A percentile compares a stretch with the other conserved stretches of the same genome.
These are phyloP conservation scores for Lactarius sanguifluus DNA, from an alignment of 768 basidiomycete species.

Conservation along the genomic window DNA sequence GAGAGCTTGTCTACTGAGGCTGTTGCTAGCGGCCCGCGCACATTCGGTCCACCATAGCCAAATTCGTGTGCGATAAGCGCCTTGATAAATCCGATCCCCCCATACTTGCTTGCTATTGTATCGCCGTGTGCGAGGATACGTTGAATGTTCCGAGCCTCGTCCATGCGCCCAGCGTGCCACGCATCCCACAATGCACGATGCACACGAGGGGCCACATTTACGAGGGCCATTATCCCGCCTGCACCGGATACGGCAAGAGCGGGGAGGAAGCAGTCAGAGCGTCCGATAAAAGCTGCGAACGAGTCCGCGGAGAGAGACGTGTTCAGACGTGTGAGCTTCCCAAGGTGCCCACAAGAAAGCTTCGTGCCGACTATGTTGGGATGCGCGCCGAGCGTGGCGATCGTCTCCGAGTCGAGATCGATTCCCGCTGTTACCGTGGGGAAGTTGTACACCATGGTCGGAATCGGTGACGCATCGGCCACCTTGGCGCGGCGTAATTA, in stretches of 20 bases:
- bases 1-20: conserved; percentile 28
- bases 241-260: conserved; percentile 61
- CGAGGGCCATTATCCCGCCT: conserved; percentile 64
- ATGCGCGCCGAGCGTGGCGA: conserved; percentile 66
- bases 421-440: conserved; percentile 77
- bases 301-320: conserved; percentile 51
- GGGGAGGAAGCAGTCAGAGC: conserved; percentile 66
- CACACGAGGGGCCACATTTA: conserved; percentile 45
- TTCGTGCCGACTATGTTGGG: conserved; percentile 87
- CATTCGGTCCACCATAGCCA: conserved; percentile 53
- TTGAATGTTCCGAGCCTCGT: conserved; percentile 62
- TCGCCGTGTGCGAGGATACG: conserved; percentile 63
- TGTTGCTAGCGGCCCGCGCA: conserved; percentile 34
- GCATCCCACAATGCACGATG: conserved; percentile 23
- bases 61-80: conserved; percentile 60
- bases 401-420: conserved; percentile 79
- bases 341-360: conserved; percentile 82
- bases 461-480: conserved; percentile 64
- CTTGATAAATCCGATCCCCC: conserved; percentile 69
- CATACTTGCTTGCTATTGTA: conserved; percentile 60
- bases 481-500: conserved; percentile 47
- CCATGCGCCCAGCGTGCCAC: conserved; percentile 42
- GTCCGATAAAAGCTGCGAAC: conserved; percentile 75
- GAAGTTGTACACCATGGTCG: conserved; percentile 84
- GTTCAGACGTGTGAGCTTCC: conserved; percentile 76